Evolutionary conservation across 2,329 filamentous ascomycete genomes (phyloP).

Genomic region (Diatrype stigma): DNA sequence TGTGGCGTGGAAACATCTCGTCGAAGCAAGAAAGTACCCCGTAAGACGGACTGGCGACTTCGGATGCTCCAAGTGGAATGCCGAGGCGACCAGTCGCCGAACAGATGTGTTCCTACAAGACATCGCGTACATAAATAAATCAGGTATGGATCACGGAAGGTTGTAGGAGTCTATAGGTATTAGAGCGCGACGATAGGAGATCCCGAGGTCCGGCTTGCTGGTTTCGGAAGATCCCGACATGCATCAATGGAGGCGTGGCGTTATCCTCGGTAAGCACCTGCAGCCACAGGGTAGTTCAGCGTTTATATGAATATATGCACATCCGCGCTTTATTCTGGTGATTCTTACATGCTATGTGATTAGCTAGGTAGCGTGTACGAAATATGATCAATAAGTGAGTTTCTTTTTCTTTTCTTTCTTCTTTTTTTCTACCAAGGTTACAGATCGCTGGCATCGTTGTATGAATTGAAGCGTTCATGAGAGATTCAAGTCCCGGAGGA

Average conservation of each 20-base stretch:
- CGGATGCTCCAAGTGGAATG: constrained; percentile 1
- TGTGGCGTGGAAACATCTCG: constrained; percentile 21
- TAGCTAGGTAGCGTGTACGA: too few relatives aligned
- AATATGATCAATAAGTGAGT: too few relatives aligned
- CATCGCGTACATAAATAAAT: constrained; percentile 9
- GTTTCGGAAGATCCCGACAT: background rate
- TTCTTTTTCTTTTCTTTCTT: too few relatives aligned
- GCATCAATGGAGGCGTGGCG: background rate
- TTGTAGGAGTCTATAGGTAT: background rate
- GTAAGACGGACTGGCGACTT: background rate
- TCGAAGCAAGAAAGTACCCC: background rate
- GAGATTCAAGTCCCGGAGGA: too few relatives aligned
- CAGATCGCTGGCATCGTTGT: too few relatives aligned
- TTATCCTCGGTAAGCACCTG: too few relatives aligned
- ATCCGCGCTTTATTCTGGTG: too few relatives aligned
- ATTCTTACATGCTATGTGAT: too few relatives aligned
- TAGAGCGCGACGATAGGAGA: background rate
- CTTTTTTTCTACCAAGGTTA: too few relatives aligned
- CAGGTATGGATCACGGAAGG: too few relatives aligned
- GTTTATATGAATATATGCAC: background rate
- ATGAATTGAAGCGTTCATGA: too few relatives aligned
- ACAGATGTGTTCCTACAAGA: constrained; percentile 10
- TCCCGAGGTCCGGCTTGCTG: background rate
- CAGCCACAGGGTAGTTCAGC: background rate
- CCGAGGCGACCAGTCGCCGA: constrained; percentile 11